Percentiles rank a stretch among this genome's conserved stretches.
Conservation (phyloP, 768 basidiomycete species). For the Lentinula lateritia region DNA sequence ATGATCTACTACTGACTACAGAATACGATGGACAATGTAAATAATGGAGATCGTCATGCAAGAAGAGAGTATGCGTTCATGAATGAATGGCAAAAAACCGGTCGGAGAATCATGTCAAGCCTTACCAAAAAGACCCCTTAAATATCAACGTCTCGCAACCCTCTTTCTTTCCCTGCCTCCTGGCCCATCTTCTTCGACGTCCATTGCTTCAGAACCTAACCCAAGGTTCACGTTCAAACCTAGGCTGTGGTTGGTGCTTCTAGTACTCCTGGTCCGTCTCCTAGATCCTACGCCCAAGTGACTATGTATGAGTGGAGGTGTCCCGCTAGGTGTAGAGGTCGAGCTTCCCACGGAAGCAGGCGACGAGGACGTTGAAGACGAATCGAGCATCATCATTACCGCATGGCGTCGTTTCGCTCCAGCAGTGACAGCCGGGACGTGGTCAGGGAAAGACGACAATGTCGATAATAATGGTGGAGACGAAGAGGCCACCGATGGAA, state of each 20-base stretch:
- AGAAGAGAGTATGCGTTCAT: background rate
- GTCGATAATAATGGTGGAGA: conserved; percentile 19
- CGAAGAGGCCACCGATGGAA: conserved; percentile 13
- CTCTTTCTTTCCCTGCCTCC: conserved; percentile 69
- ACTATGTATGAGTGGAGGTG: conserved; percentile 18
- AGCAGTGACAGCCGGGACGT: conserved; percentile 33
- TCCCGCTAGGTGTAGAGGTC: conserved; percentile 27
- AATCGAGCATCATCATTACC: conserved; percentile 73
- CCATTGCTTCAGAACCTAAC: conserved; percentile 50
- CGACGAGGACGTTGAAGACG: conserved; percentile 27
- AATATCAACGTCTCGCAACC: conserved; percentile 52
- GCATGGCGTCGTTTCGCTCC: conserved; percentile 75
- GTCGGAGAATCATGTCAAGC: background rate
- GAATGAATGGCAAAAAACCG: background rate
- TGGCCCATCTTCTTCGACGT: conserved; percentile 60
- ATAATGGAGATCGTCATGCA: background rate
- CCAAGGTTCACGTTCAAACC: background rate
- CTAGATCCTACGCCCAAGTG: conserved; percentile 24
- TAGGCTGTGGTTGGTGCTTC: conserved; percentile 33
- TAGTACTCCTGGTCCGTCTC: conserved; percentile 52
- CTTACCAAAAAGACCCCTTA: background rate
- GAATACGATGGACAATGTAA: background rate
- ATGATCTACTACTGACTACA: conserved; percentile 1
- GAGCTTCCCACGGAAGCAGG: conserved; percentile 30
- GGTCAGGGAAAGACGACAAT: conserved; percentile 12